Conservation (phyloP, 176 grass and related monocot genomes). For the Sorghum bicolor region DNA sequence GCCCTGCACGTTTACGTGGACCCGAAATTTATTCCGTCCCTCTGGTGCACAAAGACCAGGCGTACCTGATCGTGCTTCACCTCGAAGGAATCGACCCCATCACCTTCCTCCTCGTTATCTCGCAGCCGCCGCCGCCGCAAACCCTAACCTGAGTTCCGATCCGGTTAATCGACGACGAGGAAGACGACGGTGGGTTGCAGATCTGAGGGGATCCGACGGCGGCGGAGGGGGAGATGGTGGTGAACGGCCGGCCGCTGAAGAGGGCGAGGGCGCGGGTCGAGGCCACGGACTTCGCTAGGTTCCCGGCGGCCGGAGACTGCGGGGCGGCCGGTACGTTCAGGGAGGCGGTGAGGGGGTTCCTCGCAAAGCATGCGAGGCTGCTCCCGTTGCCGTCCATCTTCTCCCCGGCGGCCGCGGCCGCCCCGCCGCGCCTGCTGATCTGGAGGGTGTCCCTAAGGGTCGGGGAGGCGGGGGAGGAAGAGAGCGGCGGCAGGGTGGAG, state of each 20-base stretch:
- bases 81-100: conserved; percentile 59
- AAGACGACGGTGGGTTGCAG: conserved; percentile 19
- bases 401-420: conserved; percentile 49
- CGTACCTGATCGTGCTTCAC: conserved; percentile 30
- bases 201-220: conserved; percentile 53
- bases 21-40: neutral
- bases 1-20: conserved; percentile 1
- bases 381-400: conserved; percentile 67
- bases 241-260: conserved; percentile 91
- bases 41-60: conserved; percentile 39
- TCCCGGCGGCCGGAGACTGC: conserved; percentile 41
- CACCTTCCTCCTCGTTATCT: conserved; percentile 51
- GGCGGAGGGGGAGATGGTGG: conserved; percentile 63
- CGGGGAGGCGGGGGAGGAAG: conserved; percentile 36
- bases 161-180: conserved; percentile 49
- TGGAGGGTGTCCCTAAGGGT: conserved; percentile 70
- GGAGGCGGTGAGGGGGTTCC: conserved; percentile 67
- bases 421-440: conserved; percentile 54
- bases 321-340: conserved; percentile 69
- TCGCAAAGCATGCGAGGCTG: conserved; percentile 60
- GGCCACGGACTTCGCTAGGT: conserved; percentile 42
- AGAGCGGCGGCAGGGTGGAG: conserved; percentile 43
- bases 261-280: conserved; percentile 66
- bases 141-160: conserved; percentile 74
- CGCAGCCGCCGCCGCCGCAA: conserved; percentile 41